Percentiles rank a stretch among this genome's conserved stretches.
phyloP scores from a whole-genome alignment of 2,329 filamentous ascomycete genomes.

The Paraconiothyrium brasiliense region DNA sequence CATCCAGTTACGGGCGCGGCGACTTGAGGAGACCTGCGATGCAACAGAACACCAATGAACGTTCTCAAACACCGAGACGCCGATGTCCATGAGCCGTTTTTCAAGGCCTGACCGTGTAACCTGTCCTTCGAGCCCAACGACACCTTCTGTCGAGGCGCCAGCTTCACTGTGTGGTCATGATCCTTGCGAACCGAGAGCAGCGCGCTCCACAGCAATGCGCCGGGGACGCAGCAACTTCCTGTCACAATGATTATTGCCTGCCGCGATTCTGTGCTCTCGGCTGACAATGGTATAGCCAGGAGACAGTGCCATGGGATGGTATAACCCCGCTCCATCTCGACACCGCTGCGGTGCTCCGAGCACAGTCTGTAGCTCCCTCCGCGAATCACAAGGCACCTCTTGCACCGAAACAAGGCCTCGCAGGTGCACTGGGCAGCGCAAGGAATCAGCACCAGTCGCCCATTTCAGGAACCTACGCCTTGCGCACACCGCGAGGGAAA shows the following conservation, averaged over 20 bases:
- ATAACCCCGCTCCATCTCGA: slow-evolving; percentile 42
- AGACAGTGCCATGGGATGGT: slow-evolving; percentile 39
- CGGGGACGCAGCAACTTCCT: neutral
- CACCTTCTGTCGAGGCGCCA: neutral
- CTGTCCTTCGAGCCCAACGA: neutral
- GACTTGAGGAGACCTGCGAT: neutral
- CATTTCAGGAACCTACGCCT: slow-evolving; percentile 48
- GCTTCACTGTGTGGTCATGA: neutral
- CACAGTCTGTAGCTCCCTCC: slow-evolving; percentile 35
- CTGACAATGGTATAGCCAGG: slow-evolving; percentile 43
- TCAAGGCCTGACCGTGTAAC: neutral
- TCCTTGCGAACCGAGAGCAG: neutral
- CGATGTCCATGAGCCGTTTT: neutral
- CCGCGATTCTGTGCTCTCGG: slow-evolving; percentile 19
- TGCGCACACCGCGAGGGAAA: slow-evolving; percentile 49
- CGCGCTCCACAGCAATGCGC: neutral
- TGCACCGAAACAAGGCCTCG: slow-evolving; percentile 48
- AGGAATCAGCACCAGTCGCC: slow-evolving; percentile 47
- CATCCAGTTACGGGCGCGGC: slow-evolving; percentile 1
- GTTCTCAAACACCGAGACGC: neutral
- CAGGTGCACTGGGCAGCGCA: slow-evolving; percentile 40
- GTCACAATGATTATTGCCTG: neutral
- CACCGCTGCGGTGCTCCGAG: slow-evolving; percentile 40
- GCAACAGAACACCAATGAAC: neutral
- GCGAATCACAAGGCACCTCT: slow-evolving; percentile 47